A percentile compares a stretch with the other conserved stretches of the same genome.
These are phyloP conservation scores for Mortierella polycephala DNA, from an alignment of 371 early-diverging fungal genomes.

Conservation along the genomic window DNA sequence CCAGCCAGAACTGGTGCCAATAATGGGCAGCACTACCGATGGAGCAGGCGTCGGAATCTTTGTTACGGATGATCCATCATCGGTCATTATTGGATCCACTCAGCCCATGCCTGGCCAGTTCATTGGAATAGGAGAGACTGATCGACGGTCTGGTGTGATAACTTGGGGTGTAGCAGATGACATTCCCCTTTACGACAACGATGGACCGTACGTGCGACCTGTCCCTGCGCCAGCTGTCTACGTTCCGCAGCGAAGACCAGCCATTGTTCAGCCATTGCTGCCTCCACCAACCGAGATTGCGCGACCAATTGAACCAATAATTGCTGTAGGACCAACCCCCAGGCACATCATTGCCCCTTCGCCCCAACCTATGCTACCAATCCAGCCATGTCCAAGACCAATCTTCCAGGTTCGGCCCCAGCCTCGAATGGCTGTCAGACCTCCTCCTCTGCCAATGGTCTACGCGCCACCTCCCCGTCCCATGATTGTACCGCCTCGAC, in stretches of 20 bases:
- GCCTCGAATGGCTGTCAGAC: conserved; percentile 19
- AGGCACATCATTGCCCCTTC: background rate
- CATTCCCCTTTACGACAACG: conserved; percentile 16
- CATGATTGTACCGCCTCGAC: conserved; percentile 16
- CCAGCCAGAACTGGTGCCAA: background rate
- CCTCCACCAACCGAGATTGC: conserved; percentile 1
- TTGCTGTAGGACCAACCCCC: background rate
- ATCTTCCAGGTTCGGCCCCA: conserved; percentile 9
- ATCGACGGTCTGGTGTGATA: conserved; percentile 21
- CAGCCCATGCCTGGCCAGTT: conserved; percentile 9
- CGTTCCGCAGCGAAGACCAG: conserved; percentile 22
- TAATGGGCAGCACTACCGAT: background rate
- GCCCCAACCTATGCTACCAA: conserved; percentile 8
- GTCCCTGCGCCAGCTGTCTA: conserved; percentile 20
- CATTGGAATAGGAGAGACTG: conserved; percentile 9
- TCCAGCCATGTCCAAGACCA: conserved; percentile 2
- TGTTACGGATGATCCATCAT: conserved; percentile 5
- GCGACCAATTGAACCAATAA: conserved; percentile 1
- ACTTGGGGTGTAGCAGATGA: conserved; percentile 42
- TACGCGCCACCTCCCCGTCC: conserved; percentile 26
- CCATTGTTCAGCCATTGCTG: conserved; percentile 20
- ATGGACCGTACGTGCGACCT: conserved; percentile 3
- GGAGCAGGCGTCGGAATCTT: conserved; percentile 12
- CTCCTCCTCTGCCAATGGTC: conserved; percentile 20
- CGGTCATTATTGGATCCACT: background rate